Evolutionary conservation across 495 filamentous ascomycete genomes (phyloP), one percentile per base, ranked within the genome.

Genomic region (Neurospora sp.): DNA sequence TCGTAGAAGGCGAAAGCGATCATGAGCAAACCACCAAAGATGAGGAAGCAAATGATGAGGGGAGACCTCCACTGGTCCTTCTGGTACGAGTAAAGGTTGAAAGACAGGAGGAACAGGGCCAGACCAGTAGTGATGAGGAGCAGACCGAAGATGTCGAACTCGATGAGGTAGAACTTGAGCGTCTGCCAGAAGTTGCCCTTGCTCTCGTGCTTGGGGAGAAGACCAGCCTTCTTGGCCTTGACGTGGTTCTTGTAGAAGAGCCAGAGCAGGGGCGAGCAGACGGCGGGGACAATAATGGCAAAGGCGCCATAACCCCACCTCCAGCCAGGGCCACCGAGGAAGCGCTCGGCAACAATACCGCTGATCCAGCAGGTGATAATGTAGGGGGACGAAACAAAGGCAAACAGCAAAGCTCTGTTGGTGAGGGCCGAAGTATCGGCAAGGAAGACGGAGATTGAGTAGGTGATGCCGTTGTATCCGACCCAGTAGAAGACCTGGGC

Each of bases 261-360:
- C 40, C 74, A 76, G 73, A 82, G 78, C 9, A 91, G 77, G 16
- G 89, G 89, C n/a, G 82, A 59, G 73, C 86, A 88, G 71, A 89
- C 82, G 70, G 86, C 74, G 1, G 88, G 88, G 37, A 84, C 83
- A 74, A 90, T 81, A 73, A 91, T 89, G 39, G 86, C 80, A 75
- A 90, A 91, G 27, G 84, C 81, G 39, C 89, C 90, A 75, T 87
- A 91, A 18, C 83, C 86, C 91, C 90, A 92, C 42, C 89, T 84
- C 84, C 86, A 92, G 68, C 84, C 82, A 18, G 82, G 78, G 1
- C 83, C 76, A 35, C 82, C 69, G 48, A 85, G 77, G 73, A 90
- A 83, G 18, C 79, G 79, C 5, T 83, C 72, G 5, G 87, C 80
- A 5, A 85, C 80, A 37, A 83, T 83, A 5, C 85, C 80, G 6